Evolutionary conservation across 2,329 filamentous ascomycete genomes (phyloP).

Genomic region (Fusarium protoensiforme): DNA sequence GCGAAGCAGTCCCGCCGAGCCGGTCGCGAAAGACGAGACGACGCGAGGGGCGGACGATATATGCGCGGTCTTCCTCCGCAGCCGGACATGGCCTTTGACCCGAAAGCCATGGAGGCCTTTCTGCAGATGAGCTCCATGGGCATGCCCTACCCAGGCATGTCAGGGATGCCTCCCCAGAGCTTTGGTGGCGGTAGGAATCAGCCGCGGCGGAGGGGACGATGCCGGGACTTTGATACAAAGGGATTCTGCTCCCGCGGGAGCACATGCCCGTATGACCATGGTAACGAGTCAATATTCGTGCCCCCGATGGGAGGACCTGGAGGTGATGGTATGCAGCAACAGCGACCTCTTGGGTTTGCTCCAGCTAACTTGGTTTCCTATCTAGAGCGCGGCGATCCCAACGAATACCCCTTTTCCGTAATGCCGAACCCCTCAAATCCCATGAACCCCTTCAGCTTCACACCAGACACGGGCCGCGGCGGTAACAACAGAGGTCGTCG

Average conservation of each 20-base stretch:
- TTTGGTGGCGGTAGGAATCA: conserved; percentile 37
- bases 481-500: conserved; percentile 47
- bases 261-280: conserved; percentile 77
- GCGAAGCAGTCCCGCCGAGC: conserved; percentile 72
- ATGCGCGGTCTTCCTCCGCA: conserved; percentile 30
- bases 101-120: conserved; percentile 70
- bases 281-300: conserved; percentile 59
- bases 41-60: conserved; percentile 31
- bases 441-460: conserved; percentile 35
- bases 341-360: neutral
- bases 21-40: conserved; percentile 48
- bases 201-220: conserved; percentile 60
- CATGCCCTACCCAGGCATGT: conserved; percentile 53
- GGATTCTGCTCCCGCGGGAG: conserved; percentile 77
- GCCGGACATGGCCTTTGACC: conserved; percentile 61
- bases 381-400: conserved; percentile 51
- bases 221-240: conserved; percentile 77
- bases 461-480: conserved; percentile 40
- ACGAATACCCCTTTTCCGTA: conserved; percentile 40
- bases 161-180: conserved; percentile 50
- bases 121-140: conserved; percentile 70
- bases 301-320: conserved; percentile 35
- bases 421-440: conserved; percentile 28
- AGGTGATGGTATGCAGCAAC: conserved; percentile 41
- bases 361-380: conserved; percentile 16